Base-by-base conservation (phyloP, 2,329 filamentous ascomycete genomes). In the Blastomyces silverae region DNA sequence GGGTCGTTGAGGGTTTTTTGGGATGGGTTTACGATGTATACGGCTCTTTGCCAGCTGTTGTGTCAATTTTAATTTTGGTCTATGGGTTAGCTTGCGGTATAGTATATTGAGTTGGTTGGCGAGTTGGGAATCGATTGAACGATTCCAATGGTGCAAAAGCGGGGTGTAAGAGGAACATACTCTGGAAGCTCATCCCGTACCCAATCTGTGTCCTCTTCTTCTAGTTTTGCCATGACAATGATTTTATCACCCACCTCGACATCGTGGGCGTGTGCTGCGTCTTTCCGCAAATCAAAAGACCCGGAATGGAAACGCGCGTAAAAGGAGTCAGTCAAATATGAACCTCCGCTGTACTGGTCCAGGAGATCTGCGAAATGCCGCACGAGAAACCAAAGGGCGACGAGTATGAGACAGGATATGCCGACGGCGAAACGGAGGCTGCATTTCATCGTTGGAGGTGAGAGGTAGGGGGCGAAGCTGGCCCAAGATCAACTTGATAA, bases 171-270 rank as follows among this genome's bases (percentile, higher is more conserved):
- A 28, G 25, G 15, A 3, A 72, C 73, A 62, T 75, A 82, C 77
- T 81, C 79, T 2, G 78, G 75, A n/a, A 82, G 74, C 31, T 80
- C 72, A 44, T 76, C 67, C 17, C 71, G 67, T 1, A 82, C 78
- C 81, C 81, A 83, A 22, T 74, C 69, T 7, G 79, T 78, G 64
- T 79, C 71, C 66, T 82, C 80, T 37, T 73, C 73, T 50, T 76
- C 71, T 17, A 80, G 65, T 66, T 74, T 79, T 20, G 79, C 80
- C 74, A 82, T 79, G 34, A 80, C 75, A 62, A 80, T 75, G 15
- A 77, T 73, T 60, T 79, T 79, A 68, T 79, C 76, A 6, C 70
- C 71, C 1, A 65, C 64, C 22, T 63, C 37, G 17, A 56, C 63
- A 64, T 64, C 61, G 31, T 39, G 8, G 20, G 20, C 4, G 46